These are phyloP conservation scores for Aspergillus novofumigatus DNA, from an alignment of 2,329 filamentous ascomycete genomes.

Conservation along the genomic window DNA sequence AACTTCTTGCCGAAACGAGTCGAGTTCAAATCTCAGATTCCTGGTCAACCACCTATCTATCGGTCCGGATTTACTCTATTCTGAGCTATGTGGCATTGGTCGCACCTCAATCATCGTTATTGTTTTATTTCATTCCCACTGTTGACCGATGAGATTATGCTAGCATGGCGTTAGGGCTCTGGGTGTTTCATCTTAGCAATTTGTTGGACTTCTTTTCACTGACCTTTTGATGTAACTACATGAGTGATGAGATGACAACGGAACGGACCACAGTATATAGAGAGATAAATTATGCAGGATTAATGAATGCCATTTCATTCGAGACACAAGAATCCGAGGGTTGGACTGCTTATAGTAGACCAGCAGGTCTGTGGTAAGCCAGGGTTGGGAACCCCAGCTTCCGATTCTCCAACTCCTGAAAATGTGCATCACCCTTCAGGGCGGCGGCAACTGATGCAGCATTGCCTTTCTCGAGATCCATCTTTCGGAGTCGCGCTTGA, in stretches of 20 bases:
- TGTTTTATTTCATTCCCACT: not conserved
- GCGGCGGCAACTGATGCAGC: not conserved
- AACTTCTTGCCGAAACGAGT: conserved; percentile 20
- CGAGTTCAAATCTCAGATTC: conserved; percentile 17
- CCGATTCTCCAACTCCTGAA: conserved; percentile 17
- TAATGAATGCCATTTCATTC: not conserved
- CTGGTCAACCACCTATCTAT: conserved; percentile 22
- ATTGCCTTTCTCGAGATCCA: conserved; percentile 20
- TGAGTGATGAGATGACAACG: not conserved
- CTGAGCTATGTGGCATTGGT: conserved; percentile 1
- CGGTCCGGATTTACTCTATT: conserved; percentile 21
- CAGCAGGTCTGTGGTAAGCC: conserved; percentile 25
- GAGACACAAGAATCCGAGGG: not conserved
- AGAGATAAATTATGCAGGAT: not conserved
- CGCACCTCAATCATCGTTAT: not conserved
- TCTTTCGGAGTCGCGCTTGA: conserved; percentile 31
- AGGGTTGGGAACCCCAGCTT: conserved; percentile 29
- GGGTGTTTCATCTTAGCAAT: not conserved
- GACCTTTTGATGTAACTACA: not conserved
- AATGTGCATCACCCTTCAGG: conserved; percentile 16
- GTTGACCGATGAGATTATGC: not conserved
- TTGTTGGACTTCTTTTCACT: not conserved
- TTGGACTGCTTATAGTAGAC: conserved; percentile 9
- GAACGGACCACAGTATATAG: not conserved
- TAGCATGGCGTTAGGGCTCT: not conserved